These are phyloP conservation scores for Zymoseptoria pseudotritici DNA, from an alignment of 2,329 filamentous ascomycete genomes.

Conservation along the genomic window DNA sequence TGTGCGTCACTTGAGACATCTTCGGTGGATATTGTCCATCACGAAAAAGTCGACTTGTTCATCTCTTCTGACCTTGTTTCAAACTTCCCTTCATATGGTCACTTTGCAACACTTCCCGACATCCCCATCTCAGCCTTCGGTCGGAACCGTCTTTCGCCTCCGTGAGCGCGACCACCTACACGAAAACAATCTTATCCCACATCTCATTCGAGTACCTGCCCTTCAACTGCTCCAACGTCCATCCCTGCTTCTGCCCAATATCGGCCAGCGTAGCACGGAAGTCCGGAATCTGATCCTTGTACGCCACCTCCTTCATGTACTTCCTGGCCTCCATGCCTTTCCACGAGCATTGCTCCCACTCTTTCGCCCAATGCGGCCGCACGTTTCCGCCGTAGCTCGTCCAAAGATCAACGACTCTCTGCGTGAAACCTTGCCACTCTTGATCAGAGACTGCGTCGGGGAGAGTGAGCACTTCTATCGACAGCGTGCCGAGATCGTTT, in stretches of 20 bases:
- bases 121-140: neutral
- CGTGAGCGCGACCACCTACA: neutral
- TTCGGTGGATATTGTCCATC: no score
- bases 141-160: neutral
- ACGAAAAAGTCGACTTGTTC: no score
- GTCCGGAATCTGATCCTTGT: constrained; percentile 2
- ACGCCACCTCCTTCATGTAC: constrained; percentile 6
- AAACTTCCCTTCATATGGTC: neutral
- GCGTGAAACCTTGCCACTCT: constrained; percentile 37
- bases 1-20: no score
- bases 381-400: constrained; percentile 33
- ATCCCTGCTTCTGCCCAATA: constrained; percentile 8
- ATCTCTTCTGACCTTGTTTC: no score
- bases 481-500: constrained; percentile 4
- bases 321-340: neutral
- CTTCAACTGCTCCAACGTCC: constrained; percentile 10
- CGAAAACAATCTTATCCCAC: constrained; percentile 6
- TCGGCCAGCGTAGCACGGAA: constrained; percentile 3
- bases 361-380: constrained; percentile 44
- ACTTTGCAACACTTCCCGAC: neutral
- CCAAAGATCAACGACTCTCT: constrained; percentile 39
- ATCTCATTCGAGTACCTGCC: constrained; percentile 9
- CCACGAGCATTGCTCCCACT: constrained; percentile 26
- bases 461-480: constrained; percentile 18
- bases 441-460: constrained; percentile 30